A percentile compares a stretch with the other conserved stretches of the same genome.
Conservation (phyloP, 2,329 filamentous ascomycete genomes). For the Pseudocercospora musae region DNA sequence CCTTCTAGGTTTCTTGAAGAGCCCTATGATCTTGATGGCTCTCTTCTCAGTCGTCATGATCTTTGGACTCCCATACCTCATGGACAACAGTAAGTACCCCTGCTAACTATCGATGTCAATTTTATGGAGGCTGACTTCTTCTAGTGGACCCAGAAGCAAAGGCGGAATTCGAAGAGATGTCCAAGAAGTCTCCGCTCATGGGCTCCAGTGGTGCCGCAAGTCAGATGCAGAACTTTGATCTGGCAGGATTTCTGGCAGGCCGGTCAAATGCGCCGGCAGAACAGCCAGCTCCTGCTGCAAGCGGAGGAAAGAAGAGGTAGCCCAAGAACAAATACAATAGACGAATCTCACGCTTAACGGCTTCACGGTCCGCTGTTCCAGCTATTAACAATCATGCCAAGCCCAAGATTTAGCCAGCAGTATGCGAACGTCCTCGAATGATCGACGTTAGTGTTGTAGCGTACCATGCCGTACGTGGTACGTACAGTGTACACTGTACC, state of each 20-base stretch:
- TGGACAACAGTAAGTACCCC: slow-evolving; percentile 75
- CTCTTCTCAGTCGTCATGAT: slow-evolving; percentile 78
- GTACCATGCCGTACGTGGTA: too few species aligned
- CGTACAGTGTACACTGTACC: too few species aligned
- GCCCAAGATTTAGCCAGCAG: background rate
- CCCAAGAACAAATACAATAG: background rate
- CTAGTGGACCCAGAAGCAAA: slow-evolving; percentile 94
- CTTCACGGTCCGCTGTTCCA: background rate
- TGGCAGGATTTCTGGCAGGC: slow-evolving; percentile 67
- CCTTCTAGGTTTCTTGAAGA: slow-evolving; percentile 78
- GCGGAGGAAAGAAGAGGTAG: slow-evolving; percentile 25
- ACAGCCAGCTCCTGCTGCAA: slow-evolving; percentile 6
- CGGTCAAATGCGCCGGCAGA: slow-evolving; percentile 31
- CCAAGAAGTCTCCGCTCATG: slow-evolving; percentile 67
- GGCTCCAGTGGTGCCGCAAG: slow-evolving; percentile 44
- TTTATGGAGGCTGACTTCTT: slow-evolving; percentile 15
- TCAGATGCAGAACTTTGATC: slow-evolving; percentile 62
- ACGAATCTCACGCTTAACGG: background rate
- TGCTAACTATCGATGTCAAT: background rate
- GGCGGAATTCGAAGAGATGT: slow-evolving; percentile 87
- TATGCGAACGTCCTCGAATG: background rate
- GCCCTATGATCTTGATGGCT: slow-evolving; percentile 94
- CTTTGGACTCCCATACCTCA: slow-evolving; percentile 88
- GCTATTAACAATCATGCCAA: background rate
- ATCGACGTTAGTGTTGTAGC: too few species aligned